phyloP scores from a whole-genome alignment of 75 land plant genomes.

The Gnetum montanum region DNA sequence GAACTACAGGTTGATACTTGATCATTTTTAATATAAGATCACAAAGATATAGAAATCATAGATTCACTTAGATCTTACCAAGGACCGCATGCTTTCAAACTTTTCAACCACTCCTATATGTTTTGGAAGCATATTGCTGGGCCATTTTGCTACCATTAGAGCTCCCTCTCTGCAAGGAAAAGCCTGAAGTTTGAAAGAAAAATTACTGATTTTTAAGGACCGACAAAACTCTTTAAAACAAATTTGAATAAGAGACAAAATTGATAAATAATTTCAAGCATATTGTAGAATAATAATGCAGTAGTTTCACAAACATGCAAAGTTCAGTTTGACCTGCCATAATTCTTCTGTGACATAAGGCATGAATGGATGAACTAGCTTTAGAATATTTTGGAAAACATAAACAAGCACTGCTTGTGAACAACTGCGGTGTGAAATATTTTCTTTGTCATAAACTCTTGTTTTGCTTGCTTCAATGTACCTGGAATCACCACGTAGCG shows the following conservation, averaged over 20 bases:
- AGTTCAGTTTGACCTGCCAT: too few species aligned
- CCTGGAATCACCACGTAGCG: slow-evolving; percentile 44
- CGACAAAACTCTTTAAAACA: too few species aligned
- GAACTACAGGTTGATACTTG: too few species aligned
- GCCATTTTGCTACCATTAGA: slow-evolving; percentile 77
- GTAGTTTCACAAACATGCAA: too few species aligned
- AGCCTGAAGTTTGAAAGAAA: slow-evolving; percentile 46
- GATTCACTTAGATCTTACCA: slow-evolving; percentile 35
- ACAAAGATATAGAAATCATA: not conserved
- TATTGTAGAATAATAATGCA: too few species aligned
- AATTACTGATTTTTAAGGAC: too few species aligned
- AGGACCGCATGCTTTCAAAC: slow-evolving; percentile 67
- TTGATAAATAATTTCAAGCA: too few species aligned
- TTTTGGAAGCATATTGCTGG: slow-evolving; percentile 58
- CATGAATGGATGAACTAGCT: slow-evolving; percentile 93
- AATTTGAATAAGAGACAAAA: too few species aligned
- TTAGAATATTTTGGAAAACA: slow-evolving; percentile 72
- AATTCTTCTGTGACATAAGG: slow-evolving; percentile 94
- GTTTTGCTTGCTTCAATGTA: slow-evolving; percentile 97
- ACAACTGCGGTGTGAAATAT: slow-evolving; percentile 24
- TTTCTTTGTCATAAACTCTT: slow-evolving; percentile 50
- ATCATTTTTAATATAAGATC: too few species aligned
- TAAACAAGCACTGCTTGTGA: slow-evolving; percentile 72
- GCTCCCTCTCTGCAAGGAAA: slow-evolving; percentile 54
- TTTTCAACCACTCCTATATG: slow-evolving; percentile 35